Conservation (phyloP, 1,139 yeast species). For the Yamadazyma blattariae region DNA sequence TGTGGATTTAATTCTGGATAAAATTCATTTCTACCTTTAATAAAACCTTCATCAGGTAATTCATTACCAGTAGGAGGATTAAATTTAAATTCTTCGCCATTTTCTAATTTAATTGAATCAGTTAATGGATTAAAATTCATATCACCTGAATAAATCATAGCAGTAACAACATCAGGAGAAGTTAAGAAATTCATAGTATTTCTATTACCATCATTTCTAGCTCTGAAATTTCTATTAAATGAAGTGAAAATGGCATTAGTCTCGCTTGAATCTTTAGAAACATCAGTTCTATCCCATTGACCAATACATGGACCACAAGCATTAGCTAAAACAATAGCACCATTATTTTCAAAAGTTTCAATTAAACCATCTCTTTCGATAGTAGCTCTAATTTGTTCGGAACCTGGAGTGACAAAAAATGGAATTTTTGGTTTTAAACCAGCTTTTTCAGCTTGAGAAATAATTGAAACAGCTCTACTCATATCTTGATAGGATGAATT, state of each 20-base stretch:
- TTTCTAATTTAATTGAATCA: slow-evolving; percentile 62
- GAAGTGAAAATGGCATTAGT: slow-evolving; percentile 88
- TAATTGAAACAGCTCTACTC: slow-evolving; percentile 95
- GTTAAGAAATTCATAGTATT: slow-evolving; percentile 95
- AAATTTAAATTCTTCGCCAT: slow-evolving; percentile 74
- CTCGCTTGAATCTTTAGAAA: slow-evolving; percentile 63
- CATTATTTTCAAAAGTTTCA: slow-evolving; percentile 84
- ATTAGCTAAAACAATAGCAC: slow-evolving; percentile 94
- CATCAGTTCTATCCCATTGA: slow-evolving; percentile 87
- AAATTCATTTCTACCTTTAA: slow-evolving; percentile 75
- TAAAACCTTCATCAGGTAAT: slow-evolving; percentile 77
- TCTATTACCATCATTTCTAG: slow-evolving; percentile 97
- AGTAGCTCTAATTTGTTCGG: slow-evolving; percentile 98
- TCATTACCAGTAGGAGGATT: slow-evolving; percentile 79
- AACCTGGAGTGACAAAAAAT: slow-evolving; percentile 97
- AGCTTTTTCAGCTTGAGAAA: slow-evolving; percentile 84
- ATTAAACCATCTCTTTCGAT: slow-evolving; percentile 97
- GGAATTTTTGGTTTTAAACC: slow-evolving; percentile 89
- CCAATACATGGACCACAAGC: slow-evolving; percentile 99
- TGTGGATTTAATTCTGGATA: slow-evolving; percentile 82
- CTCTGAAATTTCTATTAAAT: slow-evolving; percentile 93
- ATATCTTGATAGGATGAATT: slow-evolving; percentile 99
- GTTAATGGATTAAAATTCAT: slow-evolving; percentile 84
- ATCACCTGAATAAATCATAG: slow-evolving; percentile 91
- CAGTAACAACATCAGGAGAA: slow-evolving; percentile 95